Percentiles rank a stretch among this genome's conserved stretches.
Evolutionary conservation across 192 early-diverging fungal species (phyloP).

Genomic region (Podila minutissima): DNA sequence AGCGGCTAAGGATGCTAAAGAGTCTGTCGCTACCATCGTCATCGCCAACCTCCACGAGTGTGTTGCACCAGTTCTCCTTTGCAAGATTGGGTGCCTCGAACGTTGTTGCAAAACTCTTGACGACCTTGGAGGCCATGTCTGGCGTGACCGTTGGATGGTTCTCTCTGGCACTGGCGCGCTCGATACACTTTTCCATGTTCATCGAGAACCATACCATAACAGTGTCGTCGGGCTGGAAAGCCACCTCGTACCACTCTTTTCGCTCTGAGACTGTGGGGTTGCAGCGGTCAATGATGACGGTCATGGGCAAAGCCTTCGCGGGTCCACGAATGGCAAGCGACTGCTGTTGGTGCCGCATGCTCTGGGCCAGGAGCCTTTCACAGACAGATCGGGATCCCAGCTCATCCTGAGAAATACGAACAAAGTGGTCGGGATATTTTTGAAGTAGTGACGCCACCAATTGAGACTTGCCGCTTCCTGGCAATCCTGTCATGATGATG

Average conservation of each 20-base stretch:
- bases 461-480: slow-evolving; percentile 46
- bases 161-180: slow-evolving; percentile 36
- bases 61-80: slow-evolving; percentile 50
- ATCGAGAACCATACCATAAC: slow-evolving; percentile 46
- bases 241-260: slow-evolving; percentile 48
- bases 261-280: slow-evolving; percentile 41
- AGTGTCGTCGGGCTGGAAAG: slow-evolving; percentile 39
- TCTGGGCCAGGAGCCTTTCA: slow-evolving; percentile 42
- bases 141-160: slow-evolving; percentile 28
- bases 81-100: slow-evolving; percentile 39
- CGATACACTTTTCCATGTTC: slow-evolving; percentile 24
- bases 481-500: slow-evolving; percentile 29
- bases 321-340: slow-evolving; percentile 31
- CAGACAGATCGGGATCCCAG: slow-evolving; percentile 42
- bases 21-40: slow-evolving; percentile 36
- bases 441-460: slow-evolving; percentile 17
- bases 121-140: slow-evolving; percentile 34
- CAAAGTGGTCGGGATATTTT: slow-evolving; percentile 46
- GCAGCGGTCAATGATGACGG: slow-evolving; percentile 37
- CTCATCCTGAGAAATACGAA: slow-evolving; percentile 46
- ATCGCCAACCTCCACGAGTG: slow-evolving; percentile 38
- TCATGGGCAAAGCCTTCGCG: slow-evolving; percentile 47
- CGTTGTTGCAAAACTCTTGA: slow-evolving; percentile 33
- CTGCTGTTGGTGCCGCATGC: slow-evolving; percentile 48
- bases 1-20: slow-evolving; percentile 16